Conservation (phyloP, 768 basidiomycete species). For the Termitomyces sp. region DNA sequence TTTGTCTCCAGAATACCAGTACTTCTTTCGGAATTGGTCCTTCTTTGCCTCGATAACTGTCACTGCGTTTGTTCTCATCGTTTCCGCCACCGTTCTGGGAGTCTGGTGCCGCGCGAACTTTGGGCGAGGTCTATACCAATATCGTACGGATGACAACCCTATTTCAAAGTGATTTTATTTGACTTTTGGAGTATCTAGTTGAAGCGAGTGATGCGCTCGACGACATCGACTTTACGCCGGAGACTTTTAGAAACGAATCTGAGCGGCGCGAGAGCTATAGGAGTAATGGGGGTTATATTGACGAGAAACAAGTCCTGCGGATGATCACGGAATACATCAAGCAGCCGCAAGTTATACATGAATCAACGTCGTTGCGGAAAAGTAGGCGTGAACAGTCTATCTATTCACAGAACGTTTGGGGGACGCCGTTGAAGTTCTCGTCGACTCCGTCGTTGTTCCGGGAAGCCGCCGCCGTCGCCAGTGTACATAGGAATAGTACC, state of each 20-base stretch:
- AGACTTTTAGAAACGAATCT: slow-evolving; percentile 28
- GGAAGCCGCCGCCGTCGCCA: neutral
- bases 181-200: slow-evolving; percentile 19
- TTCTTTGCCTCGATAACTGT: slow-evolving; percentile 44
- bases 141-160: slow-evolving; percentile 29
- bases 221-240: slow-evolving; percentile 37
- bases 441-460: slow-evolving; percentile 12
- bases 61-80: slow-evolving; percentile 34
- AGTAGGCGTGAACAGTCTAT: slow-evolving; percentile 6
- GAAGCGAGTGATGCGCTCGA: slow-evolving; percentile 34
- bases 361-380: neutral
- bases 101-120: slow-evolving; percentile 48
- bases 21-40: slow-evolving; percentile 36
- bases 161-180: too few relatives aligned
- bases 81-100: slow-evolving; percentile 36
- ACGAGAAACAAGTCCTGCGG: slow-evolving; percentile 5
- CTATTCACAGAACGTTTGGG: slow-evolving; percentile 10
- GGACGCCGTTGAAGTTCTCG: slow-evolving; percentile 10
- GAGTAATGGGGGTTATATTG: neutral
- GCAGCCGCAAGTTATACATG: slow-evolving; percentile 7
- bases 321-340: neutral
- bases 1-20: slow-evolving; percentile 30
- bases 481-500: neutral
- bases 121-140: slow-evolving; percentile 48
- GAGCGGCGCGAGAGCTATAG: slow-evolving; percentile 14